phyloP scores from a whole-genome alignment of 352 stramenopile genomes.

The Thraustochytrium sp. region DNA sequence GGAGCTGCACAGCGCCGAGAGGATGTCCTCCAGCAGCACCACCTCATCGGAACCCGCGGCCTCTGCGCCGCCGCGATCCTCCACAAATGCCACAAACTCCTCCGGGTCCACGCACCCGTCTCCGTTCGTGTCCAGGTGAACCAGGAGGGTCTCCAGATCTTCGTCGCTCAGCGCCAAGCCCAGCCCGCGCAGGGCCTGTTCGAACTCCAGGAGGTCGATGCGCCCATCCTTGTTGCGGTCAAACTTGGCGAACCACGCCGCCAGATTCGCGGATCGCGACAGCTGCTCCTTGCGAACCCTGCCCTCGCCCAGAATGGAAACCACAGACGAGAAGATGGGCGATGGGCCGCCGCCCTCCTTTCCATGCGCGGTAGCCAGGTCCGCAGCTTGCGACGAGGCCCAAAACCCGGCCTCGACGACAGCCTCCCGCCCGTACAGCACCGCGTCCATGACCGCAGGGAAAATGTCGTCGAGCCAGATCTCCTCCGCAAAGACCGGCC shows the following conservation, averaged over 20 bases:
- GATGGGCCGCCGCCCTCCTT: not conserved
- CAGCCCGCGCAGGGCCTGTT: not conserved
- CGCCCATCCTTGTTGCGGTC: not conserved
- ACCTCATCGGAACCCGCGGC: not conserved
- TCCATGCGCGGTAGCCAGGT: not conserved
- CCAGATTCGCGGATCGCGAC: not conserved
- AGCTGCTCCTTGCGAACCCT: conserved; percentile 6
- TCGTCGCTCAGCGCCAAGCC: not conserved
- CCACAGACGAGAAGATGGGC: not conserved
- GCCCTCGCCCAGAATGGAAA: not conserved
- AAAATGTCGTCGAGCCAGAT: too few species aligned
- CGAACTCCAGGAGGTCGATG: conserved; percentile 7
- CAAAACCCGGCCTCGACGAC: too few species aligned
- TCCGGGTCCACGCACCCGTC: not conserved
- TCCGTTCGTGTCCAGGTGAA: conserved; percentile 10
- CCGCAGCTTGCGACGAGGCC: too few species aligned
- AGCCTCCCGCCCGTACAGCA: too few species aligned
- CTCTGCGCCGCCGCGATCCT: not conserved
- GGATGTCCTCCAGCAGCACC: not conserved
- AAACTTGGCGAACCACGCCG: conserved; percentile 16
- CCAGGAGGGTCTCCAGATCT: not conserved
- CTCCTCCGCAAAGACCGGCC: too few species aligned
- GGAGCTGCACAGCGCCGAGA: not conserved
- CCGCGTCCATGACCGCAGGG: too few species aligned
- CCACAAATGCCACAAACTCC: conserved; percentile 30